These are phyloP conservation scores for Ceratobasidium sp. DNA, from an alignment of 1,284 basidiomycete species.

Conservation along the genomic window DNA sequence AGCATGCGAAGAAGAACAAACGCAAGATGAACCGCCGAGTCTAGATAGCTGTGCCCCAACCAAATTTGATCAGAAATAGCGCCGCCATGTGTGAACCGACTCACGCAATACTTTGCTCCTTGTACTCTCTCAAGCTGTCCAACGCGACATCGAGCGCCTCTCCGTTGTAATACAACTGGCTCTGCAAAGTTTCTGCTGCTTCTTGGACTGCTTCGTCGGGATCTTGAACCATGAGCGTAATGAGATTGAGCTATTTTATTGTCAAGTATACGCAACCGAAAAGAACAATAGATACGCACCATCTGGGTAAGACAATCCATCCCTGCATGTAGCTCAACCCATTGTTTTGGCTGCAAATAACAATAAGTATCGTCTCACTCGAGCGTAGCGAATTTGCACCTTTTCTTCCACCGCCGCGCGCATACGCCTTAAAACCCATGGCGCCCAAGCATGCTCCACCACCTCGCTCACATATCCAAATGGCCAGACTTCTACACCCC, in stretches of 20 bases:
- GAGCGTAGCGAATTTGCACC: slow-evolving; percentile 61
- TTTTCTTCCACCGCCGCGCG: slow-evolving; percentile 89
- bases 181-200: slow-evolving; percentile 82
- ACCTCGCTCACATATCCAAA: slow-evolving; percentile 87
- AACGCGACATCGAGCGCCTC: slow-evolving; percentile 90
- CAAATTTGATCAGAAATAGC: slow-evolving; percentile 6
- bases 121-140: slow-evolving; percentile 80
- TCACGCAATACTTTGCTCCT: slow-evolving; percentile 66
- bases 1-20: slow-evolving; percentile 88
- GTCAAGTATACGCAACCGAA: neutral
- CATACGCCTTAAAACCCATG: slow-evolving; percentile 92
- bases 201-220: slow-evolving; percentile 74
- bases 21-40: slow-evolving; percentile 84
- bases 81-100: slow-evolving; percentile 48
- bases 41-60: slow-evolving; percentile 71
- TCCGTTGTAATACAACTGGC: slow-evolving; percentile 93
- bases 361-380: slow-evolving; percentile 20
- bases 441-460: slow-evolving; percentile 85
- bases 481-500: slow-evolving; percentile 62
- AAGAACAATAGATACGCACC: slow-evolving; percentile 54
- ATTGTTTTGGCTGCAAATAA: slow-evolving; percentile 78
- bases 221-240: slow-evolving; percentile 71
- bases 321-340: slow-evolving; percentile 95
- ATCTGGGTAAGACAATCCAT: slow-evolving; percentile 93
- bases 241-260: slow-evolving; percentile 71